phyloP scores from a whole-genome alignment of 306 rosid species.

The Boehmeria nivea region DNA sequence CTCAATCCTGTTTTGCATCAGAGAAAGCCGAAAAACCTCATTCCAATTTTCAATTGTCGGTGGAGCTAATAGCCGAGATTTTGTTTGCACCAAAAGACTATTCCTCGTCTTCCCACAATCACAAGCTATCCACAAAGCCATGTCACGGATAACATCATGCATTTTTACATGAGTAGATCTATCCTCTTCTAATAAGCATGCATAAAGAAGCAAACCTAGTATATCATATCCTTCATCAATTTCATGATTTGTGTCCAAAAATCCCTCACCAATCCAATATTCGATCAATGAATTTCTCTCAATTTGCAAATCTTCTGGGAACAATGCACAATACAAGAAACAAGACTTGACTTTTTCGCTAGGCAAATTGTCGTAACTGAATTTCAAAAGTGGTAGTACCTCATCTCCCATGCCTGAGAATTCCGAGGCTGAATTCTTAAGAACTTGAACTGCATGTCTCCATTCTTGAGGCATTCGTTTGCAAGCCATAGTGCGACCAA shows the following conservation, averaged over 20 bases:
- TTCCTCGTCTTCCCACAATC: no score
- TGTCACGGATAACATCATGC: conserved; percentile 19
- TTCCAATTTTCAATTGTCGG: no score
- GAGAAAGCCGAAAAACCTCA: no score
- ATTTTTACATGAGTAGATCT: background rate
- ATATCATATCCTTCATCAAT: conserved; percentile 4
- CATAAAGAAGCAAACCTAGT: background rate
- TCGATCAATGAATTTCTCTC: background rate
- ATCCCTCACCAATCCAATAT: conserved; percentile 13
- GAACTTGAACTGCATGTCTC: background rate
- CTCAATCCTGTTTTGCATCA: no score
- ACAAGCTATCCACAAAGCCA: no score
- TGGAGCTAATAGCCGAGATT: no score
- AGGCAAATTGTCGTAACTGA: conserved; percentile 4
- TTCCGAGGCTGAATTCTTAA: background rate
- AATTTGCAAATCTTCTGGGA: background rate
- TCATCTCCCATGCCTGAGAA: conserved; percentile 2
- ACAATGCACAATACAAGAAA: conserved; percentile 11
- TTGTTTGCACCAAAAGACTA: no score
- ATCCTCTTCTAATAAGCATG: conserved; percentile 4
- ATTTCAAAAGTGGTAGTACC: background rate
- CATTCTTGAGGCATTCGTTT: conserved; percentile 11
- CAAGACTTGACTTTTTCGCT: background rate
- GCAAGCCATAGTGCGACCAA: conserved; percentile 14
- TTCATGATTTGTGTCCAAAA: background rate